phyloP scores from a whole-genome alignment of 2,329 filamentous ascomycete genomes.

The Colletotrichum zoysiae region DNA sequence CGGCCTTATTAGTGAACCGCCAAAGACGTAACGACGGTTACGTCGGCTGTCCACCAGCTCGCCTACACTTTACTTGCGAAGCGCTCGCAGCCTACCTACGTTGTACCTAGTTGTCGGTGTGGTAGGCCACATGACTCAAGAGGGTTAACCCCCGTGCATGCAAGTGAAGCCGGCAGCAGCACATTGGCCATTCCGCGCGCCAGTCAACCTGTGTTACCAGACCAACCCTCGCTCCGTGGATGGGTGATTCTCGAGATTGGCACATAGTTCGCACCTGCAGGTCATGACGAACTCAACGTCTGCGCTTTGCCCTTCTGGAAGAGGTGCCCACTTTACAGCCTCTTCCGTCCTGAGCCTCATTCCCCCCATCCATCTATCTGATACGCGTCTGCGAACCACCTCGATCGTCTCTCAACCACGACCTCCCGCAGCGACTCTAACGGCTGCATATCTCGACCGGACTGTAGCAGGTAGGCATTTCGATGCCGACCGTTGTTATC shows the following conservation, averaged over 20 bases:
- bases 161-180: conserved; percentile 30
- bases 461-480: not conserved
- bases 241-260: not conserved
- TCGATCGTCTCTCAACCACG: not conserved
- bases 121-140: not conserved
- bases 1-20: conserved; percentile 4
- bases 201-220: not conserved
- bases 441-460: not conserved
- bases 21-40: not conserved
- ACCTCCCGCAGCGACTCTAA: not conserved
- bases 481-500: not conserved
- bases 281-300: conserved; percentile 22
- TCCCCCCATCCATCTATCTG: conserved; percentile 4
- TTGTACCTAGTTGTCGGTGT: not conserved
- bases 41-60: conserved; percentile 6
- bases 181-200: not conserved
- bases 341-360: conserved; percentile 18
- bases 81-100: not conserved
- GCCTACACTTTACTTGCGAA: conserved; percentile 4
- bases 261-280: conserved; percentile 9
- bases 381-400: not conserved
- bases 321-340: conserved; percentile 29
- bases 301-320: conserved; percentile 14
- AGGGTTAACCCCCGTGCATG: conserved; percentile 19
- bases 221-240: not conserved